Conservation (phyloP, 2,329 filamentous ascomycete genomes). For the Colletotrichum sp. region DNA sequence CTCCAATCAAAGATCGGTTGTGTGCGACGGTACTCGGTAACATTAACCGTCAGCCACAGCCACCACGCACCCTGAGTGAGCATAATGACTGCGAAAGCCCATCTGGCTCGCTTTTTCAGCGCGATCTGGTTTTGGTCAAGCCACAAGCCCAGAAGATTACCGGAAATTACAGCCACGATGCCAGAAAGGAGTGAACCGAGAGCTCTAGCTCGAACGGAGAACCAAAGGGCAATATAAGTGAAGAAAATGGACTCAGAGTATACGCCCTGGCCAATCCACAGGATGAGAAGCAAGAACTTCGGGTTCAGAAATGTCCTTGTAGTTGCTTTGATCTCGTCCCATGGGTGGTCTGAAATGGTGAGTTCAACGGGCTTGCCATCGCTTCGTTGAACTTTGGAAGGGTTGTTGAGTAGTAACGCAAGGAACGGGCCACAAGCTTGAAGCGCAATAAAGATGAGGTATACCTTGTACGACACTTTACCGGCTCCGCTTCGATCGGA, state of each 20-base stretch:
- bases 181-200: conserved; percentile 50
- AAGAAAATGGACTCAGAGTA: conserved; percentile 47
- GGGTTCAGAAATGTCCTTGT: conserved; percentile 46
- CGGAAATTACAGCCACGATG: conserved; percentile 64
- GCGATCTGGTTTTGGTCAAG: conserved; percentile 59
- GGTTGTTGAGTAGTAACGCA: conserved; percentile 47
- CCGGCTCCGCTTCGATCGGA: conserved; percentile 44
- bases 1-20: conserved; percentile 56
- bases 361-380: conserved; percentile 40
- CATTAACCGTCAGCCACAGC: conserved; percentile 69
- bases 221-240: conserved; percentile 50
- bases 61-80: conserved; percentile 69
- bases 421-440: conserved; percentile 50
- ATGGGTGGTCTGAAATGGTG: conserved; percentile 45
- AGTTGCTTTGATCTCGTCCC: conserved; percentile 62
- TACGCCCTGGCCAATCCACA: conserved; percentile 54
- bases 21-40: conserved; percentile 60
- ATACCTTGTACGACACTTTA: conserved; percentile 49
- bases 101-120: conserved; percentile 56
- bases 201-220: conserved; percentile 52
- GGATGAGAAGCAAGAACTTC: conserved; percentile 51
- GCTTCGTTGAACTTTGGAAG: conserved; percentile 46
- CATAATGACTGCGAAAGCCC: conserved; percentile 55
- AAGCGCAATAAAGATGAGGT: conserved; percentile 44
- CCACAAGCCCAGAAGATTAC: conserved; percentile 67